Evolutionary conservation across 1,284 basidiomycete genomes (phyloP), one percentile per base, ranked within the genome.

Genomic region (Cutaneotrichosporon curvatum): DNA sequence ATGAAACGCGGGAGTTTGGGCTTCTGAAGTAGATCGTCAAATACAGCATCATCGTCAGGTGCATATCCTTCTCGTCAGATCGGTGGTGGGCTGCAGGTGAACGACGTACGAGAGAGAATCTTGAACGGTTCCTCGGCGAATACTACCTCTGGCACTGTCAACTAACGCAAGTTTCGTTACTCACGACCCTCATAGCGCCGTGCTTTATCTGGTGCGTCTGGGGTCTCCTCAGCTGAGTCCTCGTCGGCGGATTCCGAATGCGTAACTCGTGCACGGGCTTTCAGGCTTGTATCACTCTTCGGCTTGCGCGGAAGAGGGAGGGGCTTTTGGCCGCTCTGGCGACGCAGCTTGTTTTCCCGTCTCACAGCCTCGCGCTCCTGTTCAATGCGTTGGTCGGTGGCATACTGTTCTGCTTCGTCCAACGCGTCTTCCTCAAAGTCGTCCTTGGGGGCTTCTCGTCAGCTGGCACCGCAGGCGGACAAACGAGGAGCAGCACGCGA

Each of bases 111-210:
- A 28, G 25, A 28, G 25, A 28, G 25, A 12, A 28, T 12, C 25
- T 28, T 28, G 8, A 28, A 12, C 25, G 25, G 25, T 12, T 28
- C 25, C 7, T 12, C 25, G 12, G 7, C 28, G 0, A 67, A 51
- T 4, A 56, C 47, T 16, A 58, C 41, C 58, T 63, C 60, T 59
- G 23, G 18, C n/a, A n/a, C 2, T 2, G 16, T 44, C 12, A 44
- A 25, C 33, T 2, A 4, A 12, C 9, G 9, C 25, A 7, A 7
- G 12, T 12, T 28, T 14, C 6, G 16, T 9, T 6, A 60, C 64
- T 59, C 43, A 67, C 64, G 61, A 4, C 62, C 62, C 51, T 67
- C 61, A 40, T 62, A 62, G 7, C 25, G 25, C 25, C 7, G 25
- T 7, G 8, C 4, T 6, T 8, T 18, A 62, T 16, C 22, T 43